Conservation (phyloP, 2,329 filamentous ascomycete species). For the Pseudocercospora eumusae region DNA sequence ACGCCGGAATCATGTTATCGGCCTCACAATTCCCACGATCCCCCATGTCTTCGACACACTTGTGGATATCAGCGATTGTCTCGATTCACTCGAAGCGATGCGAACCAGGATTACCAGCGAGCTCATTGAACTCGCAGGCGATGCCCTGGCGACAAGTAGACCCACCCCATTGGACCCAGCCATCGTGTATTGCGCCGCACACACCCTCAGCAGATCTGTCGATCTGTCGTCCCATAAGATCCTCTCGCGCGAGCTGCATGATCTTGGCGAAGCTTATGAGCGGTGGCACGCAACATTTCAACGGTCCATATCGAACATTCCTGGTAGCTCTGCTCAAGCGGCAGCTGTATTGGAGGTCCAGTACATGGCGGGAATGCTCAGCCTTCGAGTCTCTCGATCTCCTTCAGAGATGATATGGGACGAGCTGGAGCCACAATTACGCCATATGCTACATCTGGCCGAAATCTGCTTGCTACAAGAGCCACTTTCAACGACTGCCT, state of each 20-base stretch:
- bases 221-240: conserved; percentile 5
- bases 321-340: neutral
- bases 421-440: conserved; percentile 7
- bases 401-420: conserved; percentile 9
- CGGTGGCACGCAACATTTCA: conserved; percentile 7
- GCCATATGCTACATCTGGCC: conserved; percentile 10
- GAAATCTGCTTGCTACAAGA: conserved; percentile 12
- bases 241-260: neutral
- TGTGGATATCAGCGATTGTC: neutral
- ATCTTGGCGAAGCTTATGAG: conserved; percentile 2
- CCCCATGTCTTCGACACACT: neutral
- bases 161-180: conserved; percentile 3
- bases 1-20: neutral
- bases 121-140: conserved; percentile 3
- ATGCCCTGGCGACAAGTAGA: neutral
- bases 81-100: neutral
- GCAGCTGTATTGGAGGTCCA: conserved; percentile 5
- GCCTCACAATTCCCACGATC: neutral
- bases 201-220: conserved; percentile 9
- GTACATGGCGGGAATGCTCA: conserved; percentile 6
- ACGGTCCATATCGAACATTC: neutral
- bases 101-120: neutral
- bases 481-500: neutral
- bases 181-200: conserved; percentile 1
- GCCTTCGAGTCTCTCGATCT: neutral